These are phyloP conservation scores for Arachnomyces sp. DNA, from an alignment of 2,329 filamentous ascomycete species.

Conservation along the genomic window DNA sequence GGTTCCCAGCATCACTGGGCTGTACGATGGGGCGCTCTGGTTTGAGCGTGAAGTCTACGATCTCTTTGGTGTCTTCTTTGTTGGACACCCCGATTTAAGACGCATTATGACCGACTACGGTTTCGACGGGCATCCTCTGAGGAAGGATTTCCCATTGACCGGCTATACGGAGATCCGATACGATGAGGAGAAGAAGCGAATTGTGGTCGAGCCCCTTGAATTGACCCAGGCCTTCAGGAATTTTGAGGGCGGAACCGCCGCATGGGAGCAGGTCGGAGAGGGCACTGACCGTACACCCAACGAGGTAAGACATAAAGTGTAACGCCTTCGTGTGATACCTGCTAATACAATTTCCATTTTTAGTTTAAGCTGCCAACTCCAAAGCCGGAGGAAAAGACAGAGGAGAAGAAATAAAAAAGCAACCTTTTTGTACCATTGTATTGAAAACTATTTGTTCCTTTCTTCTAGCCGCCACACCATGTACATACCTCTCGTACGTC, in stretches of 20 bases:
- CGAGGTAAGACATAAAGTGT: constrained; percentile 30
- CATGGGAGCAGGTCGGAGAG: constrained; percentile 61
- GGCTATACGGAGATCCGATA: constrained; percentile 98
- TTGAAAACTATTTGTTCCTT: too few species aligned
- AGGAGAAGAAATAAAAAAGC: constrained; percentile 82
- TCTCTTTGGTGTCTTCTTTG: constrained; percentile 94
- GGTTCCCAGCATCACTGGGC: constrained; percentile 74
- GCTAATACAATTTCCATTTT: constrained; percentile 4
- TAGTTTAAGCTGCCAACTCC: constrained; percentile 90
- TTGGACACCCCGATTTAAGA: constrained; percentile 86
- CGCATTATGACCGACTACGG: constrained; percentile 99
- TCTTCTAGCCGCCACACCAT: too few species aligned
- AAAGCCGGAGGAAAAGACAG: constrained; percentile 86
- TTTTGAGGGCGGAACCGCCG: constrained; percentile 80
- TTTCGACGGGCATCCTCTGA: constrained; percentile 92
- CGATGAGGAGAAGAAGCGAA: constrained; percentile 99
- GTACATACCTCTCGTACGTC: too few species aligned
- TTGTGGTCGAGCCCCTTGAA: constrained; percentile 95
- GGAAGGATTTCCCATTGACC: constrained; percentile 96
- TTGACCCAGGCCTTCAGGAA: constrained; percentile 98
- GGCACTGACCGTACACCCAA: constrained; percentile 76
- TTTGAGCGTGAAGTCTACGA: constrained; percentile 98
- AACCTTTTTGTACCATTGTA: neutral
- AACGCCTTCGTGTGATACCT: too few species aligned
- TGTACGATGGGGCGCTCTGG: constrained; percentile 97